Base-by-base conservation (phyloP, 164 flowering plant species). In the Cinnamomum micranthum region DNA sequence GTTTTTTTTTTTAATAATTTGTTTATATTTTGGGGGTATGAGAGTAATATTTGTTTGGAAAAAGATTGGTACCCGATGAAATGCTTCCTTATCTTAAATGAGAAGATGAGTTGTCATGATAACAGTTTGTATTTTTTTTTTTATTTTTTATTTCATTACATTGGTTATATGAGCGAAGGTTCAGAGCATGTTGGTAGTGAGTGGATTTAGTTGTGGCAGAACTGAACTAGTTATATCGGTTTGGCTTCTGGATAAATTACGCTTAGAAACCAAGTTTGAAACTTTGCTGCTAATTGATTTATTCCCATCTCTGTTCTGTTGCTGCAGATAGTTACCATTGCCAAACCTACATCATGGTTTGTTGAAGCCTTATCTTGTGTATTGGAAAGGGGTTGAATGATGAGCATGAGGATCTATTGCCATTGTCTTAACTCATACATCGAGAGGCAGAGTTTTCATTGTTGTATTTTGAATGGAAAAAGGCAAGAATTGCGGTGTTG, bases 401-500 rank as follows among this genome's bases (percentile, higher is more conserved):
- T 55, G 69, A 17, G 65, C 17, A 73, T 69, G 76, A 55, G 28
- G 58, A 67, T 71, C 17, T 27, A 22, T 71, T 22, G 47, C 47
- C 20, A 20, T 31, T 66, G 47, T 14, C 69, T 27, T 66, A 31
- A 31, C 19, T 74, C 65, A 14, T 47, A 7, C 17, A 68, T 33
- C 4, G 69, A 66, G 50, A 66, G 27, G 60, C 58, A 10, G 65
- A 11, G 73, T 58, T 59, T 51, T 14, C 31, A 24, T 23, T 59
- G 51, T 27, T 60, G 70, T 52, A 68, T 10, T 31, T 66, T 74
- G 67, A 33, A 64, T 20, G 62, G 50, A 71, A 27, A 27, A 59
- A 60, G 22, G 55, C 72, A 74, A 64, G 68, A 70, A 75, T 25
- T 72, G 64, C 63, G 27, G 33, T 59, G 17, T 66, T 72, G 60